Evolutionary conservation across 805 yeast genomes (phyloP), one percentile per base, ranked within the genome.

Genomic region (Wickerhamiella shivajii): DNA sequence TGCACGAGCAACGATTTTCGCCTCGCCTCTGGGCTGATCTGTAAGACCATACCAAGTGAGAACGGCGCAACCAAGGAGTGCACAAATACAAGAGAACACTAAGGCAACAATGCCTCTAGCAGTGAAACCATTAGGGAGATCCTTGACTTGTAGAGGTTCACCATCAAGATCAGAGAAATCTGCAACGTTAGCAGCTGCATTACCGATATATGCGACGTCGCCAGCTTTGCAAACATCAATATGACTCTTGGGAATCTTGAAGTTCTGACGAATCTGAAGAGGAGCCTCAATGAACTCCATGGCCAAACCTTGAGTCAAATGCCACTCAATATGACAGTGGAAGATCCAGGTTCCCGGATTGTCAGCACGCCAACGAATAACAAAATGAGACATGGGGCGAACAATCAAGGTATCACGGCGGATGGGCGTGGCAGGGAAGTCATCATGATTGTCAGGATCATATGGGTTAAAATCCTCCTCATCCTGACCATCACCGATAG

Each of bases 311-410:
- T 90, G 97, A 50, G 74, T 68, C 65, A 87, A 69, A 63, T 90
- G 98, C 98, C 98, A 87, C 56, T 90, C 97, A 50, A 90, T 78
- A 56, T 87, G 98, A 60, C 98, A 87, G 63, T 87, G 98, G 92
- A 90, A 90, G 57, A 75, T 71, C 98, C 97, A 87, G 27, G 85
- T 85, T 63, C 98, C 98, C 20, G 97, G 98, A 57, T 90, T 90
- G 54, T 78, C 75, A 34, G 97, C 93, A 51, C 69, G 71, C 66
- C 84, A 87, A 53, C 97, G 71, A 42, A 87, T 51, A 20, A 81
- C 85, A 50, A 84, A 67, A 61, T 80, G 75, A 2, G 95, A 84
- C 52, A 79, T 79, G 18, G 93, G 84, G 52, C 73, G 69, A 29
- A 79, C 80, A 47, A 73, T 76, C 8, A 77, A 60, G 7, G 78